Evolutionary conservation across 768 basidiomycete genomes (phyloP), one percentile per base, ranked within the genome.

Genomic region (Lentinula sp.): DNA sequence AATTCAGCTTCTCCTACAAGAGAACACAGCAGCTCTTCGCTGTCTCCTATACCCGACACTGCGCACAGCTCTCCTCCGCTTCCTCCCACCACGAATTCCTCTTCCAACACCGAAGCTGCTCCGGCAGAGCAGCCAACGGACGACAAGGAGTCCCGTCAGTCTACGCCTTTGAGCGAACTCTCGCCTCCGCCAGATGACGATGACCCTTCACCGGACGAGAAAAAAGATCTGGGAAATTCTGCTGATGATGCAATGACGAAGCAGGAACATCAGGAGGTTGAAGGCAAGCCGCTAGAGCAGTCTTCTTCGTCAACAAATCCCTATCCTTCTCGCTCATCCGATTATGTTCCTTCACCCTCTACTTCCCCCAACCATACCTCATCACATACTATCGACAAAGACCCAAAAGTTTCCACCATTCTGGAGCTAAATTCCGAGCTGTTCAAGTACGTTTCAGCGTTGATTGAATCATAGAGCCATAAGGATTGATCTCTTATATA

Each of bases 131-230:
- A 69, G 10, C 50, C 69, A 9, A 74, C 75, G 45, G 67, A 70
- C 48, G 69, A 72, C 65, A 68, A 70, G 60, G 67, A 71, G 13
- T 88, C 86, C 59, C 76, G 84, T 34, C 78, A 78, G 61, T 86
- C 86, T 21, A 89, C 89, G 0, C 89, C 89, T 3, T 82, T 92
- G 68, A 90, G 86, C 65, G 89, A 90, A 63, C 82, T 90, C 28
- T 89, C 89, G 7, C 85, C 87, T 1, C 80, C 86, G 0, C 83
- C 86, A 43, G 84, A 84, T 66, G 75, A 76, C 23, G 84, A 84
- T 51, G 83, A 84, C 31, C 73, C 75, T 34, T 40, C 56, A 9
- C 31, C 28, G 28, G 76, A 78, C 3, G 72, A 73, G 57, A 73
- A 77, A 56, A 71, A 74, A 37, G 69, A 70, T 54, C 0, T 69